phyloP scores from a whole-genome alignment of 2,329 filamentous ascomycete genomes.

The Verticillium albo-atrum region DNA sequence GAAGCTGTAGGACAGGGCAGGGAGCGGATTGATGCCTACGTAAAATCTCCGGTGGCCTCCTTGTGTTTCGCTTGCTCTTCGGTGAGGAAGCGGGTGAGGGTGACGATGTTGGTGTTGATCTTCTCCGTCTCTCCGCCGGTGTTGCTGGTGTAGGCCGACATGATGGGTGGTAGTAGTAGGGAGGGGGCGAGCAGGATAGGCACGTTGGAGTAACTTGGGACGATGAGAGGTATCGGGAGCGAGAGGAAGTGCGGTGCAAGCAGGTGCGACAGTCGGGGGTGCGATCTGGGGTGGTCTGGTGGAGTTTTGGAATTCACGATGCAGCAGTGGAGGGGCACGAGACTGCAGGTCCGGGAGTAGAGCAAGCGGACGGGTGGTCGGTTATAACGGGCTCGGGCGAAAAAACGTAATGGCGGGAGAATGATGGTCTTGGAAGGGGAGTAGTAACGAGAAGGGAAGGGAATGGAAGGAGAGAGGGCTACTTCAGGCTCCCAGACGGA shows the following conservation, averaged over 20 bases:
- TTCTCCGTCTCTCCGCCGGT: conserved; percentile 60
- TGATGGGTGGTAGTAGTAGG: conserved; percentile 5
- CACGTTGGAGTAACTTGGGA: not conserved
- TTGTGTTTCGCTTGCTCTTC: conserved; percentile 92
- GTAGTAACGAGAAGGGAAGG: conserved; percentile 4
- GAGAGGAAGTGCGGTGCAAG: not conserved
- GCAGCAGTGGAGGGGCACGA: not conserved
- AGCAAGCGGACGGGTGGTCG: not conserved
- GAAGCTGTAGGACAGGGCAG: not conserved
- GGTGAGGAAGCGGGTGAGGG: conserved; percentile 89
- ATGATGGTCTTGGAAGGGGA: not conserved
- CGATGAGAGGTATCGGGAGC: not conserved
- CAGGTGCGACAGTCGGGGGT: not conserved
- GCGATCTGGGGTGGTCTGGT: not conserved
- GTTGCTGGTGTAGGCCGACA: conserved; percentile 19
- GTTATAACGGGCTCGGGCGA: not conserved
- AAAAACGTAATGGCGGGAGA: not conserved
- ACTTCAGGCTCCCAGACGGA: not conserved
- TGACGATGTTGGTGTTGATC: conserved; percentile 95
- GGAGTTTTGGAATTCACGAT: not conserved
- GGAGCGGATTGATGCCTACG: conserved; percentile 51
- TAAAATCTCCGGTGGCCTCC: conserved; percentile 97
- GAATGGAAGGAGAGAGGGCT: not conserved
- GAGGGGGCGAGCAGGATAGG: too few relatives aligned
- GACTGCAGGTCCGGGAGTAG: not conserved